These are phyloP conservation scores for Haplosporangium sp. DNA, from an alignment of 371 early-diverging fungal genomes.

Conservation along the genomic window DNA sequence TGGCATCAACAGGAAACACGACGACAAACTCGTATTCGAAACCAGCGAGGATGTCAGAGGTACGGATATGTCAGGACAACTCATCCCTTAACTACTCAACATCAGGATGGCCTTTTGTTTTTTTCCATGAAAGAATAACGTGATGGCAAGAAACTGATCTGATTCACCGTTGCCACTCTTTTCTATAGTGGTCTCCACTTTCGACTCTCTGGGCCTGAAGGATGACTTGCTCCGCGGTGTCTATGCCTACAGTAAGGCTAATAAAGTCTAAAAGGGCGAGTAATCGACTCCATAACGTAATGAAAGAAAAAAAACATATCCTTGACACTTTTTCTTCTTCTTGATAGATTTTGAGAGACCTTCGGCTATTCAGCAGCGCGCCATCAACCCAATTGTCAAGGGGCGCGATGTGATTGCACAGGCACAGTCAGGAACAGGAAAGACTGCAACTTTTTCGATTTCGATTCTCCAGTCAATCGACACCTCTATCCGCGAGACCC, in stretches of 20 bases:
- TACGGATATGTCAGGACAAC: neutral
- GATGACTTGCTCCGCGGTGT: constrained; percentile 97
- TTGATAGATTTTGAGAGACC: constrained; percentile 84
- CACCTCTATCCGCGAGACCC: constrained; percentile 84
- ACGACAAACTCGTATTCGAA: constrained; percentile 74
- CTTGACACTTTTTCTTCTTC: neutral
- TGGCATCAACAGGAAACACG: constrained; percentile 57
- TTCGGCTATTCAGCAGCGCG: constrained; percentile 98
- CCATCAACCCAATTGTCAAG: constrained; percentile 93
- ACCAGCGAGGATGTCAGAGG: constrained; percentile 74
- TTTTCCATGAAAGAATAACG: neutral
- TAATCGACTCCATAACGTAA: neutral
- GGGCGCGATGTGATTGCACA: constrained; percentile 99
- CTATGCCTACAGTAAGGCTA: constrained; percentile 88
- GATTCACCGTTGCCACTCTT: constrained; percentile 5
- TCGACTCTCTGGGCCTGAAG: constrained; percentile 93
- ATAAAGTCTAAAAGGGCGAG: neutral
- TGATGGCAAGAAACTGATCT: neutral
- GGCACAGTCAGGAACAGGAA: constrained; percentile 99
- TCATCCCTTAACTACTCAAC: neutral
- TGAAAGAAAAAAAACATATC: neutral
- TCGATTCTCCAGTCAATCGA: constrained; percentile 96
- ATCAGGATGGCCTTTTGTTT: neutral
- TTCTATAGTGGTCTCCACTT: constrained; percentile 81
- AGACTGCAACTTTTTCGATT: constrained; percentile 99